Evolutionary conservation across 306 rosid genomes (phyloP), one percentile per base, ranked within the genome.

Genomic region (Argentina anserina): DNA sequence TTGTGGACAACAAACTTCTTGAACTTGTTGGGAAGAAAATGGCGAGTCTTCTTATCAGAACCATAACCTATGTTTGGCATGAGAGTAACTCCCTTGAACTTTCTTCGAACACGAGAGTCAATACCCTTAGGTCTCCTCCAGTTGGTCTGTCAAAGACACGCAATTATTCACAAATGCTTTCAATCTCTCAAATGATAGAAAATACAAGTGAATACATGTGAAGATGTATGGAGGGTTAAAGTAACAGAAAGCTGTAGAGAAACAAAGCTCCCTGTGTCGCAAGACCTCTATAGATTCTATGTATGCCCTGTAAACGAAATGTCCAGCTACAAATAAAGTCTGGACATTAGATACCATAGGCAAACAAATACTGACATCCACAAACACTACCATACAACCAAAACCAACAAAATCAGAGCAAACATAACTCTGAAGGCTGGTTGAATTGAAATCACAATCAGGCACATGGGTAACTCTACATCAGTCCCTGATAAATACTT

Each of bases 111-210:
- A 5, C 97, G 94, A 6, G 92, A 88, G 68, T 90, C 97, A 9
- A 87, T 88, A 87, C 97, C 97, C 94, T 91, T 90, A 18, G 94
- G 97, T 45, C 97, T 82, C 31, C 95, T 89, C 95, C 95, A 91
- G 81, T 13, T 86, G 74, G 61, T 31, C 97, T 90, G 77, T 67
- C 43, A n/a, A 46, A 37, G 0, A 36, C 11, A 40, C 67, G 25
- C 1, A 6, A 26, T 5, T 17, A 26, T 3, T 71, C 15, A 18
- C 0, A 18, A 17, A 28, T 21, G 2, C 14, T 8, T 3, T 1
- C 2, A 3, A 14, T 15, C 25, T 12, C 21, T 1, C 3, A 1
- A 34, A 70, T 23, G 6, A 26, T 17, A 8, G 2, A 2, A 6
- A 26, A 2, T 0, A 50, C 21, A 34, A 23, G 6, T 0, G 11